Percentiles rank a stretch among this genome's conserved stretches.
Conservation (phyloP, 148 eudicot species). For the Amaranthus cruentus region DNA sequence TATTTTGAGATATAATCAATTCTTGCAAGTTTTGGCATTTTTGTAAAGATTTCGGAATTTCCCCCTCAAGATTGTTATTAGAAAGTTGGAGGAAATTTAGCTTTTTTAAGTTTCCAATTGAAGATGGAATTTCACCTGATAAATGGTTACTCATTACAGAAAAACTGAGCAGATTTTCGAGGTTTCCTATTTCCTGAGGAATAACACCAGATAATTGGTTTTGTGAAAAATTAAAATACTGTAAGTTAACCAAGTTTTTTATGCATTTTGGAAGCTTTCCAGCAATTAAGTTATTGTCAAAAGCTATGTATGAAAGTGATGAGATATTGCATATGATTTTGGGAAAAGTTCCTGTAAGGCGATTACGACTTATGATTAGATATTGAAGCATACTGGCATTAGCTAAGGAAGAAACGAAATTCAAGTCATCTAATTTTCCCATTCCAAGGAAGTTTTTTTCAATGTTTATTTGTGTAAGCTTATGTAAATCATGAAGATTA, state of each 20-base stretch:
- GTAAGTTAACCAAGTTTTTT: conserved; percentile 22
- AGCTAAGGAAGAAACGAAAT: conserved; percentile 22
- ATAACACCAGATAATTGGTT: conserved; percentile 27
- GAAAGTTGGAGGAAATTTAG: conserved; percentile 7
- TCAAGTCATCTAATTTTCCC: conserved; percentile 19
- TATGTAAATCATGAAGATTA: neutral
- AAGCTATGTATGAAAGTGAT: neutral
- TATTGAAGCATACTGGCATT: conserved; percentile 21
- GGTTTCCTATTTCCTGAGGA: conserved; percentile 25
- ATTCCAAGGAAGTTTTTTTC: conserved; percentile 24
- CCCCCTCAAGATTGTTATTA: conserved; percentile 22
- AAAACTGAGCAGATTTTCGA: neutral
- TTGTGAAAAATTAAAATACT: neutral
- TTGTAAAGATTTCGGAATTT: conserved; percentile 30
- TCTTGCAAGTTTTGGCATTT: conserved; percentile 20
- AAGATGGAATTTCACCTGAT: conserved; percentile 26
- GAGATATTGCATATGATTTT: conserved; percentile 30
- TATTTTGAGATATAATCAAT: conserved; percentile 22
- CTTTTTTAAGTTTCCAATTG: conserved; percentile 27
- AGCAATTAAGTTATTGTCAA: conserved; percentile 3
- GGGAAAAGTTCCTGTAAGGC: conserved; percentile 35
- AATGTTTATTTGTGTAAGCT: neutral
- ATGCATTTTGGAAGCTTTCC: conserved; percentile 31
- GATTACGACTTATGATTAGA: conserved; percentile 6
- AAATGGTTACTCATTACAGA: conserved; percentile 12